phyloP scores from a whole-genome alignment of 257 asterid species.

The Primulina huaijiensis region DNA sequence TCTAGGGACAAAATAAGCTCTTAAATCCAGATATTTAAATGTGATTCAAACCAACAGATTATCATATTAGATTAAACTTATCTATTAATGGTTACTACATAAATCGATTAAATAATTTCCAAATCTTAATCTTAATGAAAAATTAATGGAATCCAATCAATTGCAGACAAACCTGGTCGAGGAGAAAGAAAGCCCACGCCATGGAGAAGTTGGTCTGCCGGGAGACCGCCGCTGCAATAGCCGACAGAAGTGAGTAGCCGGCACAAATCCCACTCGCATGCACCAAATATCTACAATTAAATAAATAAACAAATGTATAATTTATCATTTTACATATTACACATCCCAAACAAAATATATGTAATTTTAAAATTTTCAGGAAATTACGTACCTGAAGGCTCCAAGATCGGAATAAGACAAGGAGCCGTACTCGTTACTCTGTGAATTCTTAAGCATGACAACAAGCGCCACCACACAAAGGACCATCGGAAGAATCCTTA shows the following conservation, averaged over 20 bases:
- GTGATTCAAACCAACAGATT: too few relatives aligned
- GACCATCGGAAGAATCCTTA: constrained; percentile 67
- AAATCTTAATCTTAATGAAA: too few relatives aligned
- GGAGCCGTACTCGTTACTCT: constrained; percentile 68
- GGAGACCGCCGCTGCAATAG: constrained; percentile 65
- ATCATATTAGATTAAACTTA: too few relatives aligned
- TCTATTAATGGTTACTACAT: too few relatives aligned
- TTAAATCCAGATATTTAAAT: neutral
- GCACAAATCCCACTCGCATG: constrained; percentile 96
- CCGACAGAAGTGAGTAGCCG: constrained; percentile 84
- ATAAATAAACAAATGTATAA: too few relatives aligned
- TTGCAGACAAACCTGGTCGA: constrained; percentile 58
- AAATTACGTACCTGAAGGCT: constrained; percentile 55
- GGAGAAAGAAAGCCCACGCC: constrained; percentile 86
- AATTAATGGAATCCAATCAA: neutral
- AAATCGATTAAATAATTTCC: too few relatives aligned
- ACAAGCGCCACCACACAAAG: constrained; percentile 79
- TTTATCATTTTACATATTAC: neutral
- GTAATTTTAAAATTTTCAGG: neutral
- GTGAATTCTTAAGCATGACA: constrained; percentile 76
- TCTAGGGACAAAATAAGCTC: too few relatives aligned
- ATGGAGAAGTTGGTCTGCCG: constrained; percentile 63
- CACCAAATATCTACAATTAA: constrained; percentile 52
- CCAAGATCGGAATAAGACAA: constrained; percentile 77
- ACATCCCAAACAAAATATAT: neutral